phyloP scores from a whole-genome alignment of 2,329 filamentous ascomycete species.

The Calonectria leucothoes region DNA sequence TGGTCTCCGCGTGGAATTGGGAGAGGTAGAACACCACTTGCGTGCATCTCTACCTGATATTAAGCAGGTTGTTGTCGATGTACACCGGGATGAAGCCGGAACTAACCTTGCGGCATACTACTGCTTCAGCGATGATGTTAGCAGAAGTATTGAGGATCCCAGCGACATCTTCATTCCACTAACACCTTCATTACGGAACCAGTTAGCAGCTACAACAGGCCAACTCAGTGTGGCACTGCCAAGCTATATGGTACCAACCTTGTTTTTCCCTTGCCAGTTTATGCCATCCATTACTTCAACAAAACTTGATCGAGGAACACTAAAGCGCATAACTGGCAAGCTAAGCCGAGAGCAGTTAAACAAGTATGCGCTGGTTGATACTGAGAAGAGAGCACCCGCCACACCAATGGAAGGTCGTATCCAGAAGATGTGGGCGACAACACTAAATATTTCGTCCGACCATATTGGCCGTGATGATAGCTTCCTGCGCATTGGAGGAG shows the following conservation, averaged over 20 bases:
- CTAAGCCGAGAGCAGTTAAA: conserved; percentile 11
- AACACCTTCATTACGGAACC: neutral
- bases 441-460: conserved; percentile 41
- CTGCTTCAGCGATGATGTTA: neutral
- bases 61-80: conserved; percentile 4
- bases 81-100: neutral
- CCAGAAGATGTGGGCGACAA: conserved; percentile 47
- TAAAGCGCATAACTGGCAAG: conserved; percentile 4
- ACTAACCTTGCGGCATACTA: conserved; percentile 14
- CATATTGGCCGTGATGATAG: conserved; percentile 24
- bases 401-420: conserved; percentile 25
- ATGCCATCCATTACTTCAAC: conserved; percentile 17
- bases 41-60: neutral
- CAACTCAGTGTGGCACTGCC: conserved; percentile 12
- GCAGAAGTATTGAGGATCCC: neutral
- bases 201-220: neutral
- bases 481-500: conserved; percentile 10
- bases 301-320: conserved; percentile 23
- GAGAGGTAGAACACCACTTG: conserved; percentile 25
- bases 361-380: neutral
- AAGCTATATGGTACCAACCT: conserved; percentile 27
- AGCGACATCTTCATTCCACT: neutral
- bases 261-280: conserved; percentile 21
- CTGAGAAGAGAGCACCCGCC: conserved; percentile 4
- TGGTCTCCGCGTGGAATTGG: conserved; percentile 54